Percentiles rank a stretch among this genome's conserved stretches.
Evolutionary conservation across 179 eudicot genomes (phyloP).

Genomic region (Actinidia chinensis): DNA sequence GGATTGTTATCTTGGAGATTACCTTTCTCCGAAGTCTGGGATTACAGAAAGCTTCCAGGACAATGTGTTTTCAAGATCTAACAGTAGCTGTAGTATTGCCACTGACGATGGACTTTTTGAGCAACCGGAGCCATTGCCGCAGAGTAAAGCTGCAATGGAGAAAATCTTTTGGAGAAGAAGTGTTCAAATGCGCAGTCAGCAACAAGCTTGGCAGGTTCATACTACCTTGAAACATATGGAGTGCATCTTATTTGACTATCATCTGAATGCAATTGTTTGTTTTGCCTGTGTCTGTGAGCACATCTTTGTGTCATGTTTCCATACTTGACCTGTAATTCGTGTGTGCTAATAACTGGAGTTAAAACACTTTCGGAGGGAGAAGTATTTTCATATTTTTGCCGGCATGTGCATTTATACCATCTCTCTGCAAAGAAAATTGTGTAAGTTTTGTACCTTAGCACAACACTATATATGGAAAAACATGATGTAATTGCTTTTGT

Average conservation of each 20-base stretch:
- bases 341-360: neutral
- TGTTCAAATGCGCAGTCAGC: slow-evolving; percentile 64
- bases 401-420: neutral
- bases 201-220: slow-evolving; percentile 81
- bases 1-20: slow-evolving; percentile 50
- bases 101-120: slow-evolving; percentile 79
- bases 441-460: neutral
- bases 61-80: slow-evolving; percentile 53
- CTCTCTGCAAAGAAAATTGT: neutral
- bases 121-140: slow-evolving; percentile 61
- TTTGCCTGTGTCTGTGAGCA: neutral
- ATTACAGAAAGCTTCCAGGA: slow-evolving; percentile 38
- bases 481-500: neutral
- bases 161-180: slow-evolving; percentile 52
- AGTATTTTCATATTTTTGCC: neutral
- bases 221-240: slow-evolving; percentile 18
- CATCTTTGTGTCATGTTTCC: neutral
- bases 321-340: neutral
- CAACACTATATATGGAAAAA: neutral
- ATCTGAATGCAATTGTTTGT: slow-evolving; percentile 7
- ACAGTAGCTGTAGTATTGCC: slow-evolving; percentile 68
- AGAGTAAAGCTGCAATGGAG: slow-evolving; percentile 55
- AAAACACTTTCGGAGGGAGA: neutral
- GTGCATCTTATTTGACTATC: neutral
- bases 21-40: slow-evolving; percentile 58